phyloP scores from a whole-genome alignment of 805 yeast genomes.

The Suhomyces pyralidae region DNA sequence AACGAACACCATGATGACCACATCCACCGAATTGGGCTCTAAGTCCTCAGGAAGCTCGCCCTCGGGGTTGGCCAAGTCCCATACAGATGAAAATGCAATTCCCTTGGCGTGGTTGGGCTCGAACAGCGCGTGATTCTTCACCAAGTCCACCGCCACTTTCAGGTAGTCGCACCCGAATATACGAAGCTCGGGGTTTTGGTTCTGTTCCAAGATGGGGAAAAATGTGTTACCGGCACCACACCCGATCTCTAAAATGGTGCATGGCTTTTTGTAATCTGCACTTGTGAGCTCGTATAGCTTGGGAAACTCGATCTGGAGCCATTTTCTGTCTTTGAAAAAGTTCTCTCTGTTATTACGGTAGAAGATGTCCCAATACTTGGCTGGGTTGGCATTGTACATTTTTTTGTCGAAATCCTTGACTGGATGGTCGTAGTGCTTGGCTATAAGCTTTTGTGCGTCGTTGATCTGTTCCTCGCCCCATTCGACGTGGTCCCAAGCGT shows the following conservation, averaged over 20 bases:
- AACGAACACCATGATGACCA: conserved; percentile 92
- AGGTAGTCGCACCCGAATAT: conserved; percentile 89
- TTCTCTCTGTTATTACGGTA: conserved; percentile 88
- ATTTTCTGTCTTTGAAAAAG: conserved; percentile 93
- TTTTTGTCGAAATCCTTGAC: conserved; percentile 85
- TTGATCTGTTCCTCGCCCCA: conserved; percentile 89
- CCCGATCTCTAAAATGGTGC: conserved; percentile 83
- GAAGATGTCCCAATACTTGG: conserved; percentile 92
- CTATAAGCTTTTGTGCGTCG: conserved; percentile 71
- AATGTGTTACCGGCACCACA: conserved; percentile 98
- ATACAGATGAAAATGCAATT: conserved; percentile 77
- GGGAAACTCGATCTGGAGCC: conserved; percentile 96
- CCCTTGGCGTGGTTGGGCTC: conserved; percentile 45
- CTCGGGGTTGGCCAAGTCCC: conserved; percentile 87
- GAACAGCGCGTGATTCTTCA: conserved; percentile 60
- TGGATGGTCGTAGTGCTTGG: conserved; percentile 73
- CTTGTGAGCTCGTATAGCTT: conserved; percentile 69
- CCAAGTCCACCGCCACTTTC: conserved; percentile 84
- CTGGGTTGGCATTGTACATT: conserved; percentile 79
- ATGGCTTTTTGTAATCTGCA: conserved; percentile 63
- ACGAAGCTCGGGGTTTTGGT: conserved; percentile 70
- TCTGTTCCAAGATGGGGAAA: conserved; percentile 82
- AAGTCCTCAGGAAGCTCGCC: conserved; percentile 80
- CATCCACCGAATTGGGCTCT: conserved; percentile 77
- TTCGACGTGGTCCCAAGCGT: conserved; percentile 97